Evolutionary conservation across 257 asterid genomes (phyloP), one percentile per base, ranked within the genome.

Genomic region (Echium plantagineum): DNA sequence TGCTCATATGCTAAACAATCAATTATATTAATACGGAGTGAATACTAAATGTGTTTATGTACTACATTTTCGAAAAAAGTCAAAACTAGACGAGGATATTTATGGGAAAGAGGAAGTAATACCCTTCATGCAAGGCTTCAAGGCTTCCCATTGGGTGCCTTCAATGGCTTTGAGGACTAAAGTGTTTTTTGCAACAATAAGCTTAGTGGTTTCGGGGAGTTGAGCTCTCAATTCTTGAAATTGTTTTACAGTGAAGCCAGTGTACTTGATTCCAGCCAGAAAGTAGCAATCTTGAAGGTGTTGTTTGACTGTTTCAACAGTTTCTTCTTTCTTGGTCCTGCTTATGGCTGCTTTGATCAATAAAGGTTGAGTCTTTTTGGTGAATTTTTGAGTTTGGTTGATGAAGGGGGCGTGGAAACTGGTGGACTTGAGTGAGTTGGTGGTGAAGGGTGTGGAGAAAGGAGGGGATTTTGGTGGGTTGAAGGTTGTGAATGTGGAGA

Each of bases 111-210:
- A 24, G 26, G 26, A 24, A 24, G 26, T 93, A 95, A 93, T 93
- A 15, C 97, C 96, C 62, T 74, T 85, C 96, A 89, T 89, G 61
- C 96, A 89, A 0, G 99, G 99, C 70, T 84, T 81, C 68, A 89
- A 70, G 10, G 80, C 86, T 66, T 85, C 96, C 95, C 95, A 90
- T 58, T 72, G 65, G 5, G 95, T 87, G 57, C 95, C 94, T 64
- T 85, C 95, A 42, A 90, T 85, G 61, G 97, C 97, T 63, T 87
- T 90, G 16, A 76, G 71, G 3, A 90, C 97, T 21, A 90, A 77
- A 72, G 95, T 85, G 52, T 90, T 90, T 62, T 90, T 90, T 26
- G 98, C 97, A 22, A 89, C 97, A 2, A 93, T 9, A n/a, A 93
- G 87, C 58, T 63, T 88, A 47, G 94, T 51, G n/a, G 84, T 72